Percentiles rank a stretch among this genome's conserved stretches.
Evolutionary conservation across 176 grass and related monocot genomes (phyloP).

Genomic region (Alopecurus myosuroides): DNA sequence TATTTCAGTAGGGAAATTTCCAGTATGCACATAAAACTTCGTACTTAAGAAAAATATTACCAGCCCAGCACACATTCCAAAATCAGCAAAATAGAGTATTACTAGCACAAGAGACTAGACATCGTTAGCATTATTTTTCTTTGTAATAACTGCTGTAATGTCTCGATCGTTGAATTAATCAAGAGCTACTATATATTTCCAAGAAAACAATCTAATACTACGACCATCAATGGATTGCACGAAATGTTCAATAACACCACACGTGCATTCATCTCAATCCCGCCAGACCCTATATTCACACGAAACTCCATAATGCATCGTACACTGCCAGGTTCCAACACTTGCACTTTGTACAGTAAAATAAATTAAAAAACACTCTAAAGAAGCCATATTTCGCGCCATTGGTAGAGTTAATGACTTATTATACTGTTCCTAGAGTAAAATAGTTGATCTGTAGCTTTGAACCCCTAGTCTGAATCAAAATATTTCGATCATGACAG

Average conservation of each 20-base stretch:
- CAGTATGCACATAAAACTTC: background rate
- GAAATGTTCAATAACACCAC: background rate
- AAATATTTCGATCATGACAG: too few species aligned
- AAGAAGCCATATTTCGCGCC: too few species aligned
- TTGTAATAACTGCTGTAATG: background rate
- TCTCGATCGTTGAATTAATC: background rate
- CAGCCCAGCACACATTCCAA: background rate
- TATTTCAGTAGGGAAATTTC: background rate
- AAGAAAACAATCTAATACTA: background rate
- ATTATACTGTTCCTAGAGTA: too few species aligned
- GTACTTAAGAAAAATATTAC: conserved; percentile 3
- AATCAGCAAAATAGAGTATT: background rate
- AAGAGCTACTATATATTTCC: background rate
- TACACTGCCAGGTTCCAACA: background rate
- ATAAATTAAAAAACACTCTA: too few species aligned
- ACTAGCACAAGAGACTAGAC: background rate
- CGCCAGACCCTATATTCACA: background rate
- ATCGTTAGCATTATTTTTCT: background rate
- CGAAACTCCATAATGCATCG: background rate
- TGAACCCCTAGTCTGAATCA: too few species aligned
- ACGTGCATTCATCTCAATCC: background rate
- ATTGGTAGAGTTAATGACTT: too few species aligned
- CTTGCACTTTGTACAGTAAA: too few species aligned
- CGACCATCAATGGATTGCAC: background rate
- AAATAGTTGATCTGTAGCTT: too few species aligned